Percentiles rank a stretch among this genome's conserved stretches.
Conservation (phyloP, 139 green algal genomes). For the Micractinium sp. region DNA sequence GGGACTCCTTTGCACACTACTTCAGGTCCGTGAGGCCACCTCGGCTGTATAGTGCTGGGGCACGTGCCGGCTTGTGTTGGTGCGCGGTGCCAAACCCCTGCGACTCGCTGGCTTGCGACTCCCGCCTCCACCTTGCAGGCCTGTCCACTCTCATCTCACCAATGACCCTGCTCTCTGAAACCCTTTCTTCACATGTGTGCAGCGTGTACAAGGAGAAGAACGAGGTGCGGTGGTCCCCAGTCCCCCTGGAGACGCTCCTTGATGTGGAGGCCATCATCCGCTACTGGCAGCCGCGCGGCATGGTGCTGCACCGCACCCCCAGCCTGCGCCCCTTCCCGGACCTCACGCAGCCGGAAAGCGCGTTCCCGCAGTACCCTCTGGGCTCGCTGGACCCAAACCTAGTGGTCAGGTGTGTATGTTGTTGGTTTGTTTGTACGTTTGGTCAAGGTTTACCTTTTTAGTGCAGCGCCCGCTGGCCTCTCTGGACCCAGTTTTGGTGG, state of each 20-base stretch:
- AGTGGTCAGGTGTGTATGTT: conserved; percentile 14
- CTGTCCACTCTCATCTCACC: background rate
- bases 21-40: conserved; percentile 49
- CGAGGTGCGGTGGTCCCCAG: conserved; percentile 67
- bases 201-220: conserved; percentile 65
- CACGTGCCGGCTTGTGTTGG: background rate
- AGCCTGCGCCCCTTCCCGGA: conserved; percentile 41
- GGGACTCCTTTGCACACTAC: conserved; percentile 70
- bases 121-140: too few species aligned
- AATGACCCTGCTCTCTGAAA: background rate
- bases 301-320: conserved; percentile 54
- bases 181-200: background rate
- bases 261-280: conserved; percentile 60
- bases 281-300: conserved; percentile 43
- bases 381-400: conserved; percentile 24
- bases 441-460: background rate
- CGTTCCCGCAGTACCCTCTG: conserved; percentile 36
- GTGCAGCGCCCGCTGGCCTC: too few species aligned
- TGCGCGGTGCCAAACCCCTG: background rate
- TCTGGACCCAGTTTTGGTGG: background rate
- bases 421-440: background rate
- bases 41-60: background rate
- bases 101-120: background rate
- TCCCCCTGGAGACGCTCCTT: conserved; percentile 56
- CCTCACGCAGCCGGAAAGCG: conserved; percentile 35